Percentiles rank a stretch among this genome's conserved stretches.
These are phyloP conservation scores for Cutaneotrichosporon spelunceum DNA, from an alignment of 1,284 basidiomycete species.

Conservation along the genomic window DNA sequence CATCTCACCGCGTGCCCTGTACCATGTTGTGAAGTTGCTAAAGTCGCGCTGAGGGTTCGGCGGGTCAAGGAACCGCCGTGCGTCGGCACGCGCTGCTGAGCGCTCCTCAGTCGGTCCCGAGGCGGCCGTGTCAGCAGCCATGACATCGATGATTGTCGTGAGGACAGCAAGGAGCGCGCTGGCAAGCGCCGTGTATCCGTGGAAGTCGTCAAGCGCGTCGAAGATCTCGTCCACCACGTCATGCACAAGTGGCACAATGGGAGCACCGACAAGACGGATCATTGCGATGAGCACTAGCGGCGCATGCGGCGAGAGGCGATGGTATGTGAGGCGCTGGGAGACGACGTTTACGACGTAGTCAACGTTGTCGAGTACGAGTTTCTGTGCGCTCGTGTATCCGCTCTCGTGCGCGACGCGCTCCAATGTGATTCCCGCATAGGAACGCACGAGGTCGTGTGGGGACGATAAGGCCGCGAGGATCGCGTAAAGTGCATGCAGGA, in stretches of 20 bases:
- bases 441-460: constrained; percentile 61
- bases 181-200: constrained; percentile 67
- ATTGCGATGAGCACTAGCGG: constrained; percentile 70
- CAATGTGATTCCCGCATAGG: constrained; percentile 68
- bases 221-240: constrained; percentile 95
- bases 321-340: constrained; percentile 69
- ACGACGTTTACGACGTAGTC: constrained; percentile 89
- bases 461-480: constrained; percentile 77
- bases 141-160: constrained; percentile 80
- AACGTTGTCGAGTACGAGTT: constrained; percentile 83
- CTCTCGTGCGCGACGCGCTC: constrained; percentile 64
- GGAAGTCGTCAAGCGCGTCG: constrained; percentile 85
- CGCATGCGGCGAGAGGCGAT: constrained; percentile 63
- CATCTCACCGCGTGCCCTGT: constrained; percentile 55
- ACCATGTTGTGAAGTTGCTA: constrained; percentile 63
- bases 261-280: constrained; percentile 75
- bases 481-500: constrained; percentile 76
- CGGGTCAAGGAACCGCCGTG: constrained; percentile 49
- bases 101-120: constrained; percentile 34
- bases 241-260: constrained; percentile 77
- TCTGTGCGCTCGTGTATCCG: constrained; percentile 77
- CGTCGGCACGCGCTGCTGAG: constrained; percentile 27
- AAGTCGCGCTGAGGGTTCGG: constrained; percentile 45
- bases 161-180: constrained; percentile 61
- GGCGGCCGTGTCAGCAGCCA: constrained; percentile 63